Conservation (phyloP, 139 green algal species). For the Pseudopediastrum boryanum region DNA sequence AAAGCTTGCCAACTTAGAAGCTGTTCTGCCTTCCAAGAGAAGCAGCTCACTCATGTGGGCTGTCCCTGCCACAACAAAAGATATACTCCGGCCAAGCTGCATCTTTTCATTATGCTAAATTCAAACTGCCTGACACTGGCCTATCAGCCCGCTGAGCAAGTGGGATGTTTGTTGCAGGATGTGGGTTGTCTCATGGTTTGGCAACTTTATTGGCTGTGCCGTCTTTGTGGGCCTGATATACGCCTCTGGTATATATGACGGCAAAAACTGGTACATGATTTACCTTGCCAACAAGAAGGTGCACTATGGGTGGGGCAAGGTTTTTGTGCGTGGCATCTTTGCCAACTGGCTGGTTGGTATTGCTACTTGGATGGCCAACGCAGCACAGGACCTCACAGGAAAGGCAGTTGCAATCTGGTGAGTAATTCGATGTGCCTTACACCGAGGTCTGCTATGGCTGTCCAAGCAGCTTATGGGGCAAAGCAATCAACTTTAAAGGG, state of each 20-base stretch:
- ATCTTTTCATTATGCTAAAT: no score
- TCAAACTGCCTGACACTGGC: no score
- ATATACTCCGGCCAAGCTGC: no score
- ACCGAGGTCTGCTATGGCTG: background rate
- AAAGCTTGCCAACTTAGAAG: no score
- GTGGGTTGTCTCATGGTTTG: constrained; percentile 31
- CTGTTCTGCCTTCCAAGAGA: no score
- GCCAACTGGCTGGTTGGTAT: constrained; percentile 58
- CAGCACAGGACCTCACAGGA: constrained; percentile 51
- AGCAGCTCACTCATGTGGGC: no score
- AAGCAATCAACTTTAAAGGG: no score
- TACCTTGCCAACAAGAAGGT: constrained; percentile 19
- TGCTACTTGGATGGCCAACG: constrained; percentile 58
- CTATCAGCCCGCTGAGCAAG: no score
- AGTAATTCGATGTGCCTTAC: no score
- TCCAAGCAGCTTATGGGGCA: background rate
- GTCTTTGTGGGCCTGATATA: constrained; percentile 49
- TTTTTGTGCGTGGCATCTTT: constrained; percentile 38
- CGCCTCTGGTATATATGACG: constrained; percentile 31
- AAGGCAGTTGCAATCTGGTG: constrained; percentile 52
- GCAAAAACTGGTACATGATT: constrained; percentile 31
- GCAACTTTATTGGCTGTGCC: constrained; percentile 49
- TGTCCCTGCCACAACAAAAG: no score
- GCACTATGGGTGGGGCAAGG: constrained; percentile 3
- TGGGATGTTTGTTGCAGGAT: no score